Conservation (phyloP, 1,284 basidiomycete genomes). For the Boletus smithii region DNA sequence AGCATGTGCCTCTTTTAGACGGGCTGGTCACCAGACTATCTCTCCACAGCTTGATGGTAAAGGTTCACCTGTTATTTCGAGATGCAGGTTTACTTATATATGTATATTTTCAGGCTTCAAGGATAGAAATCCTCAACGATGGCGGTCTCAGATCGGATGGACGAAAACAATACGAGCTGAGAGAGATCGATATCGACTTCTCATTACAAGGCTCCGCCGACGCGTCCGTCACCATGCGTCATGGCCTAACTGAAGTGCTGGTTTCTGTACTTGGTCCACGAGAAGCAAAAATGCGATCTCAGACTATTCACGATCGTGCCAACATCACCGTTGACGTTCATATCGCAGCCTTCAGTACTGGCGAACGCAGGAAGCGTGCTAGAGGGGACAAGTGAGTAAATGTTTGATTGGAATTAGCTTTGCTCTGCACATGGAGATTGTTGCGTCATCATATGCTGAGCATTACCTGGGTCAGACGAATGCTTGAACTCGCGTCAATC, state of each 20-base stretch:
- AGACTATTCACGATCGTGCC: constrained; percentile 78
- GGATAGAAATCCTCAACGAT: constrained; percentile 87
- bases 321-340: constrained; percentile 84
- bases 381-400: constrained; percentile 83
- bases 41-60: constrained; percentile 15
- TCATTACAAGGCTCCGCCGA: constrained; percentile 77
- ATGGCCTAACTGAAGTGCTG: constrained; percentile 87
- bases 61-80: background rate
- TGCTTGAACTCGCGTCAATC: constrained; percentile 82
- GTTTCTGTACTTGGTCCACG: constrained; percentile 90
- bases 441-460: constrained; percentile 8
- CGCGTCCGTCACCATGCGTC: constrained; percentile 79
- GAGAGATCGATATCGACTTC: constrained; percentile 78
- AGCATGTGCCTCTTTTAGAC: too few relatives aligned
- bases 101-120: constrained; percentile 51
- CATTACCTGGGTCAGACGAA: constrained; percentile 55
- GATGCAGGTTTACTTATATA: background rate
- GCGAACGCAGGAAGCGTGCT: constrained; percentile 71
- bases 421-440: background rate
- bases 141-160: constrained; percentile 90
- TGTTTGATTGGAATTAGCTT: background rate
- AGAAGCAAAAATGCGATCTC: constrained; percentile 76
- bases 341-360: constrained; percentile 83
- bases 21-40: too few relatives aligned
- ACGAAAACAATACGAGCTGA: constrained; percentile 85